Conservation (phyloP, 2,329 filamentous ascomycete species). For the Shiraia sp. region DNA sequence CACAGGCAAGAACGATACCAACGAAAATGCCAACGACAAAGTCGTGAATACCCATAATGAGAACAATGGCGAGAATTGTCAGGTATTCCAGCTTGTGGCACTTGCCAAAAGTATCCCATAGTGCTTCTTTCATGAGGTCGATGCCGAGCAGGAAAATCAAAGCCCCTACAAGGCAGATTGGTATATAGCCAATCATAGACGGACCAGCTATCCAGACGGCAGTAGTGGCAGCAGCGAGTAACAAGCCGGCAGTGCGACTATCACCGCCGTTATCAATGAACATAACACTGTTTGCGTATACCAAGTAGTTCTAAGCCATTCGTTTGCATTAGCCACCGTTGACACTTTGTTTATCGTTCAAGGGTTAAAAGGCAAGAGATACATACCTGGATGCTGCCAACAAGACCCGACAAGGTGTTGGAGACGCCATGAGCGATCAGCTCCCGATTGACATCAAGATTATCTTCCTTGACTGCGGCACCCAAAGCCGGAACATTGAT, state of each 20-base stretch:
- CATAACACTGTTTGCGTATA: conserved; percentile 96
- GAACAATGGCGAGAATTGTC: conserved; percentile 84
- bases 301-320: conserved; percentile 78
- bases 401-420: conserved; percentile 83
- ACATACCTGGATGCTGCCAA: conserved; percentile 76
- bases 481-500: conserved; percentile 97
- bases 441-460: conserved; percentile 87
- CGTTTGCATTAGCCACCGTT: conserved; percentile 33
- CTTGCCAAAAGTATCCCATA: conserved; percentile 87
- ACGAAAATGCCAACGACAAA: conserved; percentile 94
- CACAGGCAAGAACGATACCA: conserved; percentile 87
- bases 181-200: conserved; percentile 87
- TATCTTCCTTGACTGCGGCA: conserved; percentile 87
- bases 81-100: conserved; percentile 85
- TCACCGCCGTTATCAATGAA: conserved; percentile 93
- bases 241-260: conserved; percentile 79
- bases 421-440: conserved; percentile 91
- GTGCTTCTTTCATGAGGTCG: conserved; percentile 83
- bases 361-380: too few species aligned
- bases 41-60: conserved; percentile 96
- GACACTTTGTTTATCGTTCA: too few species aligned
- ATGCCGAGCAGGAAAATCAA: conserved; percentile 95
- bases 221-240: conserved; percentile 80
- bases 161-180: conserved; percentile 94
- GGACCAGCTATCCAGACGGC: conserved; percentile 85